phyloP scores from a whole-genome alignment of 2,329 filamentous ascomycete species.

The Pseudogymnoascus sp. region DNA sequence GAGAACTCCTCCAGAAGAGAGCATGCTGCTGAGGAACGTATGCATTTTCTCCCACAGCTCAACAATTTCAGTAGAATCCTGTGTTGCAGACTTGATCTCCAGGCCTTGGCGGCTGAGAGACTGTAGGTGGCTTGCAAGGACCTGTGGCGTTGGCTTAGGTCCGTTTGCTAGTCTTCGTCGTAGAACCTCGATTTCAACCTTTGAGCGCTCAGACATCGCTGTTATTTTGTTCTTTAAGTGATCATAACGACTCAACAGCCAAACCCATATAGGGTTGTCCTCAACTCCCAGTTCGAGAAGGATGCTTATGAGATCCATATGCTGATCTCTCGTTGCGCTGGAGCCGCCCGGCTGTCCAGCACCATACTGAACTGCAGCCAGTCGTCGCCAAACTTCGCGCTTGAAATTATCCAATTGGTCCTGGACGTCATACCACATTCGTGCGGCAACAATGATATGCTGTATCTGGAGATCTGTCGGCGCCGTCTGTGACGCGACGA shows the following conservation, averaged over 20 bases:
- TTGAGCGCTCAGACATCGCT: conserved; percentile 71
- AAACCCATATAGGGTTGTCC: conserved; percentile 94
- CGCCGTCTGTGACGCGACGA: conserved; percentile 43
- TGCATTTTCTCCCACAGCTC: conserved; percentile 91
- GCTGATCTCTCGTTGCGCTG: conserved; percentile 58
- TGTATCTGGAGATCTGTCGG: conserved; percentile 75
- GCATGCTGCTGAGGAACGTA: conserved; percentile 61
- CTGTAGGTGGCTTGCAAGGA: conserved; percentile 67
- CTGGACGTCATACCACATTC: conserved; percentile 93
- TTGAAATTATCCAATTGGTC: conserved; percentile 82
- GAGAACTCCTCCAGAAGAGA: conserved; percentile 73
- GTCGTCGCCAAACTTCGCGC: conserved; percentile 75
- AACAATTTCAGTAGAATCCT: conserved; percentile 74
- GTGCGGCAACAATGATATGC: conserved; percentile 76
- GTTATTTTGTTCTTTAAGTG: conserved; percentile 81
- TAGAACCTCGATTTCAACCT: conserved; percentile 85
- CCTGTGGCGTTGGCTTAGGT: conserved; percentile 61
- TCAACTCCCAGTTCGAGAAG: conserved; percentile 90
- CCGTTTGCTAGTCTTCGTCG: conserved; percentile 68
- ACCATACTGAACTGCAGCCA: conserved; percentile 59
- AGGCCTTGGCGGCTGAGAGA: conserved; percentile 60
- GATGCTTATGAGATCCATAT: conserved; percentile 84
- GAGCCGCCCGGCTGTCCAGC: conserved; percentile 24
- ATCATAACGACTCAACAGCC: conserved; percentile 84
- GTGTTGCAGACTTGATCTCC: conserved; percentile 50